Evolutionary conservation across 345 rosid genomes (phyloP).

Genomic region (Salix brachista): DNA sequence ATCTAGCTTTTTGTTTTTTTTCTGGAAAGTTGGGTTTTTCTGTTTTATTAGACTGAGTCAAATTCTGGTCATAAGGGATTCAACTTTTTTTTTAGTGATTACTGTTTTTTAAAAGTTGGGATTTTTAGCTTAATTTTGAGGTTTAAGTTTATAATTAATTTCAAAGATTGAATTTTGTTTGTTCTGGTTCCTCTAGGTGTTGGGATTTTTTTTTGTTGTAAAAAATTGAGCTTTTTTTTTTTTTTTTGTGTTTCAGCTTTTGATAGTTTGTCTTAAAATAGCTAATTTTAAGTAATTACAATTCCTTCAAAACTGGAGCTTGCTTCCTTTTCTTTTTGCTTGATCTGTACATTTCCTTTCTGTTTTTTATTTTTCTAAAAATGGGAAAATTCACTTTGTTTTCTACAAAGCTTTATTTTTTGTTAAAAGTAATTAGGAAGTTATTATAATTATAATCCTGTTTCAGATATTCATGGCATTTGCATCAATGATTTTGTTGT

Average conservation of each 20-base stretch:
- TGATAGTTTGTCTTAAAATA: conserved; percentile 3
- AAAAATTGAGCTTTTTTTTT: neutral
- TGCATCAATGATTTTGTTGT: conserved; percentile 27
- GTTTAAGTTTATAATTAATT: neutral
- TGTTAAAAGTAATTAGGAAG: neutral
- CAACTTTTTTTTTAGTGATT: neutral
- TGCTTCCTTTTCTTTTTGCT: neutral
- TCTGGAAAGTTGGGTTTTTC: conserved; percentile 32
- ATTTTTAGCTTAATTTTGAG: conserved; percentile 5
- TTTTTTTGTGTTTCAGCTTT: neutral
- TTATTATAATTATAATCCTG: neutral
- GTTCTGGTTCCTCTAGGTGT: conserved; percentile 4
- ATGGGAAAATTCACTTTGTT: conserved; percentile 24
- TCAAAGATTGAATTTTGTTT: neutral
- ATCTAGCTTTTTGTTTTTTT: neutral
- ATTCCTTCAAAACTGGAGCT: neutral
- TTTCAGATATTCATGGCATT: conserved; percentile 22
- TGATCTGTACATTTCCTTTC: conserved; percentile 1
- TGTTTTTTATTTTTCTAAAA: neutral
- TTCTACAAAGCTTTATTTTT: conserved; percentile 5
- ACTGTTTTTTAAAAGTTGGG: neutral
- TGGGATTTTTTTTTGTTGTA: neutral
- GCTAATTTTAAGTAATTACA: neutral
- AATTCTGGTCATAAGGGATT: neutral
- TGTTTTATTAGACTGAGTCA: conserved; percentile 24